These are phyloP conservation scores for Globisporangium heterothallicum DNA, from an alignment of 352 stramenopile species.

Conservation along the genomic window DNA sequence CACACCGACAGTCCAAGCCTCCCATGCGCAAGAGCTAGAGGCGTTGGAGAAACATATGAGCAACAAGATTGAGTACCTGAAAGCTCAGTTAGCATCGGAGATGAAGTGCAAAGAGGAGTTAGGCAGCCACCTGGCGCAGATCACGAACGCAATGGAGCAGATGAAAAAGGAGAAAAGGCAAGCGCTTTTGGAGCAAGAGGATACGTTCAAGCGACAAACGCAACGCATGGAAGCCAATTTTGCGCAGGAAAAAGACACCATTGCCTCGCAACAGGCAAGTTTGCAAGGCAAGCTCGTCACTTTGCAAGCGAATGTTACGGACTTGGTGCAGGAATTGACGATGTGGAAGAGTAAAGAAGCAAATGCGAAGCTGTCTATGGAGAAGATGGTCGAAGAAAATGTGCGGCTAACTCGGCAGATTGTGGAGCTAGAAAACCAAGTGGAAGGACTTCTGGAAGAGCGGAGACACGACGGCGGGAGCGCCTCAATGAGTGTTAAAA, in stretches of 20 bases:
- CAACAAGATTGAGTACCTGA: constrained; percentile 83
- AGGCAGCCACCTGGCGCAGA: constrained; percentile 49
- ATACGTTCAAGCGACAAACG: constrained; percentile 45
- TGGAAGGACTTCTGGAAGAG: constrained; percentile 59
- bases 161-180: constrained; percentile 64
- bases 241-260: constrained; percentile 46
- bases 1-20: constrained; percentile 3
- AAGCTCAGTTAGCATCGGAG: constrained; percentile 74
- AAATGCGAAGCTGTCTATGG: constrained; percentile 57
- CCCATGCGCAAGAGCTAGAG: constrained; percentile 21
- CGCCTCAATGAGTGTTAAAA: constrained; percentile 43
- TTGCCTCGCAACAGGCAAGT: constrained; percentile 32
- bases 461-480: constrained; percentile 28
- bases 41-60: constrained; percentile 66
- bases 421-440: constrained; percentile 49
- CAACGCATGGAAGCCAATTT: constrained; percentile 44
- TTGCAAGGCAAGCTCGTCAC: constrained; percentile 58
- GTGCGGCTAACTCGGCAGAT: constrained; percentile 56
- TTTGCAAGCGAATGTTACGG: constrained; percentile 68
- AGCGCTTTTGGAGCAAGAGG: constrained; percentile 44
- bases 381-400: constrained; percentile 74
- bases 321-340: constrained; percentile 67
- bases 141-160: constrained; percentile 58
- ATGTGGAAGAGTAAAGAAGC: constrained; percentile 62
- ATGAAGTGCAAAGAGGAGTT: constrained; percentile 86